Conservation (phyloP, 2,329 filamentous ascomycete genomes). For the Ophiostoma montium region DNA sequence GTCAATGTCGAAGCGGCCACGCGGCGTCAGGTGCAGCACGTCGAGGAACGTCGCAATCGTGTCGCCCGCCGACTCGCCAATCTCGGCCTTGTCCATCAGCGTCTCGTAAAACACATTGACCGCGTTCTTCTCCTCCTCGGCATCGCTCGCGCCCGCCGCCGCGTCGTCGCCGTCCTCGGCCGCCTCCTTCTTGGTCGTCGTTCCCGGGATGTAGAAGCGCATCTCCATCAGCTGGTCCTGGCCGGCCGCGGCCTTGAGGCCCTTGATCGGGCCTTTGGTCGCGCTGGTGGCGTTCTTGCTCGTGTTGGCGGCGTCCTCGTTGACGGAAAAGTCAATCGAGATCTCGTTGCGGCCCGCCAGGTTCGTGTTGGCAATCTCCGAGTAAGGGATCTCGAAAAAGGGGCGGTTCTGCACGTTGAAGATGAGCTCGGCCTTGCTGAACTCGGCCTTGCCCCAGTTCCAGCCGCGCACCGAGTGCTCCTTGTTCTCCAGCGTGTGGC, state of each 20-base stretch:
- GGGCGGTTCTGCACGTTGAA: constrained; percentile 97
- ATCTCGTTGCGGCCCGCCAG: constrained; percentile 96
- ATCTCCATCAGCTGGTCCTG: constrained; percentile 94
- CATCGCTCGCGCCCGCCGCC: constrained; percentile 52
- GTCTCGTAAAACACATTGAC: constrained; percentile 97
- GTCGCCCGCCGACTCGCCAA: constrained; percentile 96
- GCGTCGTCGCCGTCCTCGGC: constrained; percentile 53
- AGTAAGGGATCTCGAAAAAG: constrained; percentile 92
- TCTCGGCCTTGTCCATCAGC: constrained; percentile 95
- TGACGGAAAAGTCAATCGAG: constrained; percentile 80
- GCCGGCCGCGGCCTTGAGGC: constrained; percentile 79
- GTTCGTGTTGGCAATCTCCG: constrained; percentile 96
- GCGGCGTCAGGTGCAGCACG: constrained; percentile 89
- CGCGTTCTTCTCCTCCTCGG: constrained; percentile 80
- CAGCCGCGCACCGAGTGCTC: constrained; percentile 92
- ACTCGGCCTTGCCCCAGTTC: constrained; percentile 99
- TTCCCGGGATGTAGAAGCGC: constrained; percentile 95
- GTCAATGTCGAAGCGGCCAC: constrained; percentile 98
- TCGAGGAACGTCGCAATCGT: constrained; percentile 96
- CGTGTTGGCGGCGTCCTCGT: constrained; percentile 59
- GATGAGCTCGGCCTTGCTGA: constrained; percentile 82
- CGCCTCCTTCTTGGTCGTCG: constrained; percentile 61
- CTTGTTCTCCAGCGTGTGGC: constrained; percentile 77
- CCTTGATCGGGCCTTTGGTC: constrained; percentile 57
- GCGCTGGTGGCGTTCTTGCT: constrained; percentile 34